Base-by-base conservation (phyloP, 2,329 filamentous ascomycete species). In the Arthroderma sp. region DNA sequence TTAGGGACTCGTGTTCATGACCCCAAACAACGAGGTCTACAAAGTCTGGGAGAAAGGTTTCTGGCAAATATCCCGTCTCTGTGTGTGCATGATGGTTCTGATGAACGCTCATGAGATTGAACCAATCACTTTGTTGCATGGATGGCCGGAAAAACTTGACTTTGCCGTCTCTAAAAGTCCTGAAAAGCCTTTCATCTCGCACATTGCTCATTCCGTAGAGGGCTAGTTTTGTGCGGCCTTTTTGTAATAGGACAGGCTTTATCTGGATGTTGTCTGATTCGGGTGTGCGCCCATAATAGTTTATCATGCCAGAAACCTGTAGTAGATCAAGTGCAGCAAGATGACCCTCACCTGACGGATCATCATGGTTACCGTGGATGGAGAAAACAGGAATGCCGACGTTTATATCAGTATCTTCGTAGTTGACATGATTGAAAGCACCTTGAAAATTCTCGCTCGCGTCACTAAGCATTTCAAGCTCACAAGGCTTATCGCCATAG, bases 301-400 rank as follows among this genome's bases (percentile, higher is more conserved):
- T 98, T 55, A 98, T 71, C 9, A 98, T 68, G 0, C 91, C 91
- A 0, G 88, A 86, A 1, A 91, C 82, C 61, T 96, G 87, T 3
- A 98, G 73, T 10, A 98, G 66, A 61, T 98, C 91, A 7, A 98
- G 73, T 0, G 89, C 88, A 51, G 91, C 93, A 52, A 83, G 82
- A 60, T 94, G 86, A 7, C 88, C 91, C 56, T 95, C 88, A 6
- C 91, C 91, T n/a, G 88, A 93, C 0, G 91, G 91, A 59, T 98
- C 91, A 58, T 98, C 91, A 60, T 98, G 91, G 58, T 98, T 98
- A 38, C 91, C 91, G 56, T 98, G 93, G 36, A 98, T 98, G 0
- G 89, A 94, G 60, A 98, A 98, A 29, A 98, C 87, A 0, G 91
- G 91, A 45, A 96, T 95, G 1, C 88, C 86, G 49, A 98, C 79